Evolutionary conservation across 495 filamentous ascomycete genomes (phyloP), one percentile per base, ranked within the genome.

Genomic region (Penicillium riverlandense): DNA sequence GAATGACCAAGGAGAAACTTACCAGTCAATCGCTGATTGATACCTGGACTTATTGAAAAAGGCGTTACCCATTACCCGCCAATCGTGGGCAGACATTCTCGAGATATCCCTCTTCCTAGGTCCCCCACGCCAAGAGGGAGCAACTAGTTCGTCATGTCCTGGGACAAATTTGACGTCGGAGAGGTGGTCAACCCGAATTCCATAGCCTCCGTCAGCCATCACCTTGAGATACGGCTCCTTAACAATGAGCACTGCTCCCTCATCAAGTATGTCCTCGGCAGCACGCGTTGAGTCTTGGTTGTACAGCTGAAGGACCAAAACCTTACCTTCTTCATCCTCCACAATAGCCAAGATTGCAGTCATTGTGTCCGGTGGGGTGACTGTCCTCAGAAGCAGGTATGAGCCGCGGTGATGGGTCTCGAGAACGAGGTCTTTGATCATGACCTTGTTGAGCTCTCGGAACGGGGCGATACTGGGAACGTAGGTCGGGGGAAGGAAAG

Each of bases 221-320:
- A 44, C 28, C 35, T 70, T 71, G 41, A 71, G 62, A 48, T 70
- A 77, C 0, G 76, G 74, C 43, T 79, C 75, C 52, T 77, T 78
- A 41, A 79, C 43, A n/a, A 72, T 45, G 1, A 70, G 43, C 4
- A 75, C 52, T 3, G 34, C 53, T 7, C 65, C 63, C 15, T 52
- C 37, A 2, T 41, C 37, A 5, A 75, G 50, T 11, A 55, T 52
- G 11, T 59, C 47, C 7, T 59, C 47, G 40, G 40, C 40, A 11
- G 34, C 14, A 14, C 38, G 34, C 1, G 22, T 4, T 22, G 22
- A 4, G 22, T 22, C 4, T 22, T 53, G 66, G 38, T 70, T 65
- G 54, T 73, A 70, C n/a, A 78, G 55, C 35, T 65, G 61, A 28
- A 78, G 32, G 50, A 59, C 58, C 16, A 71, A 56, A 11, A 61